Conservation (phyloP, 768 basidiomycete species). For the Panaeolus cyanescens region DNA sequence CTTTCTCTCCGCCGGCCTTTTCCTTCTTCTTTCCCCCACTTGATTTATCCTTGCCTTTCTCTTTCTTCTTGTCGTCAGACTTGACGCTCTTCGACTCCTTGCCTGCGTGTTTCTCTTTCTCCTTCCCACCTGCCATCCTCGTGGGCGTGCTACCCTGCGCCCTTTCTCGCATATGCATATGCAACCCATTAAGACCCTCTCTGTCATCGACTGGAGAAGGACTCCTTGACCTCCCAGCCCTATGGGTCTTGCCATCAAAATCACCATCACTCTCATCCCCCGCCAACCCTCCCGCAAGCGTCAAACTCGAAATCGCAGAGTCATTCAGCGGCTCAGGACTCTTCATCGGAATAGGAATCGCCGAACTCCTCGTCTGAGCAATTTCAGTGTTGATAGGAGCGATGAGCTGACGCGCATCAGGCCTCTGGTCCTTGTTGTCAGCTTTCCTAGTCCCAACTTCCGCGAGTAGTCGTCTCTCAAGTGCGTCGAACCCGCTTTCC, state of each 20-base stretch:
- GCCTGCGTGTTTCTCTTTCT: slow-evolving; percentile 13
- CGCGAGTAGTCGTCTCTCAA: slow-evolving; percentile 66
- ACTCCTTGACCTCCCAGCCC: slow-evolving; percentile 24
- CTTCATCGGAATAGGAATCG: slow-evolving; percentile 34
- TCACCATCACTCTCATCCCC: slow-evolving; percentile 9
- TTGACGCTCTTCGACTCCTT: slow-evolving; percentile 8
- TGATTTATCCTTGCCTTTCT: slow-evolving; percentile 24
- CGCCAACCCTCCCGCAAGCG: slow-evolving; percentile 33
- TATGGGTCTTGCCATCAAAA: slow-evolving; percentile 30
- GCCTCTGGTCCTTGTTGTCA: slow-evolving; percentile 29
- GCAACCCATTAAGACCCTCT: slow-evolving; percentile 15
- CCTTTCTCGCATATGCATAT: slow-evolving; percentile 23
- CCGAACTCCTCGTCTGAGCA: neutral
- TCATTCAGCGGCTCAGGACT: slow-evolving; percentile 44
- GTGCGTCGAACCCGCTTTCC: slow-evolving; percentile 70
- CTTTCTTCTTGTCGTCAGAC: slow-evolving; percentile 17
- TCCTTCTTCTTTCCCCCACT: slow-evolving; percentile 28
- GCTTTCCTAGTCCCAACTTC: slow-evolving; percentile 73
- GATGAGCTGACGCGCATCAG: slow-evolving; percentile 23
- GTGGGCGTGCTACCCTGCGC: slow-evolving; percentile 19
- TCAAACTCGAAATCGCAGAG: slow-evolving; percentile 58
- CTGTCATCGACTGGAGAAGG: slow-evolving; percentile 17
- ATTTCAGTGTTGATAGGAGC: slow-evolving; percentile 20
- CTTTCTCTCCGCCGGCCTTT: slow-evolving; percentile 25
- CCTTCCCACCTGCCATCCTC: slow-evolving; percentile 16